Evolutionary conservation across 2,329 filamentous ascomycete species (phyloP).

Genomic region (Xylaria sp.): DNA sequence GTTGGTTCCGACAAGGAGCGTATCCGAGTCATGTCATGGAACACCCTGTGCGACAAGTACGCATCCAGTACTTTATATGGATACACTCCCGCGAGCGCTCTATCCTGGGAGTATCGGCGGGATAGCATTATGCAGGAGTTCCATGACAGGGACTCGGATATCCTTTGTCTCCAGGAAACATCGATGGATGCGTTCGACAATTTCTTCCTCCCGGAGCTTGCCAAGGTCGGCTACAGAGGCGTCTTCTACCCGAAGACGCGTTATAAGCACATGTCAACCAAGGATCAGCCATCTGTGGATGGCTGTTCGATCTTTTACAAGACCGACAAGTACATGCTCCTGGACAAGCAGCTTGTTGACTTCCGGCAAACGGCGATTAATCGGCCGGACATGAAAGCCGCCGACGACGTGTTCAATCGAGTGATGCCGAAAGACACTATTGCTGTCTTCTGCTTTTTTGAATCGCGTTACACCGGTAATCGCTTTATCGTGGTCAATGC

Average conservation of each 20-base stretch:
- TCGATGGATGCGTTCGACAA: conserved; percentile 88
- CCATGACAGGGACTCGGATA: conserved; percentile 72
- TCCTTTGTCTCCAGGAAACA: conserved; percentile 90
- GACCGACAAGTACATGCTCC: conserved; percentile 83
- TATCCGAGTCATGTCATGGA: conserved; percentile 86
- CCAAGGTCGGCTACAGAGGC: conserved; percentile 85
- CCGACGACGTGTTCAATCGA: conserved; percentile 96
- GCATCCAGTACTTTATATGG: conserved; percentile 81
- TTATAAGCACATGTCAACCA: conserved; percentile 85
- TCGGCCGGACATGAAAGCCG: conserved; percentile 91
- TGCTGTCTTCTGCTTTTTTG: conserved; percentile 83
- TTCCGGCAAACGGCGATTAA: conserved; percentile 91
- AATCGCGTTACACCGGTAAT: conserved; percentile 85
- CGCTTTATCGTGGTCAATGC: conserved; percentile 90
- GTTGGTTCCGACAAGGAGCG: conserved; percentile 56
- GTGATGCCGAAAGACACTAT: conserved; percentile 99
- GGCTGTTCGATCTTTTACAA: conserved; percentile 98
- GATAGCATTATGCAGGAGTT: conserved; percentile 81
- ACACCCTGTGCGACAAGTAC: conserved; percentile 91
- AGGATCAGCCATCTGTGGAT: conserved; percentile 84
- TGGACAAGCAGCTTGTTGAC: conserved; percentile 92
- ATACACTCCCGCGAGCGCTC: conserved; percentile 76
- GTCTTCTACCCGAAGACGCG: conserved; percentile 88
- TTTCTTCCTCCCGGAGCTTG: conserved; percentile 81
- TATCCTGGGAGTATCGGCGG: conserved; percentile 83